Conservation (phyloP, 2,329 filamentous ascomycete species). For the Aspergillus awamori region DNA sequence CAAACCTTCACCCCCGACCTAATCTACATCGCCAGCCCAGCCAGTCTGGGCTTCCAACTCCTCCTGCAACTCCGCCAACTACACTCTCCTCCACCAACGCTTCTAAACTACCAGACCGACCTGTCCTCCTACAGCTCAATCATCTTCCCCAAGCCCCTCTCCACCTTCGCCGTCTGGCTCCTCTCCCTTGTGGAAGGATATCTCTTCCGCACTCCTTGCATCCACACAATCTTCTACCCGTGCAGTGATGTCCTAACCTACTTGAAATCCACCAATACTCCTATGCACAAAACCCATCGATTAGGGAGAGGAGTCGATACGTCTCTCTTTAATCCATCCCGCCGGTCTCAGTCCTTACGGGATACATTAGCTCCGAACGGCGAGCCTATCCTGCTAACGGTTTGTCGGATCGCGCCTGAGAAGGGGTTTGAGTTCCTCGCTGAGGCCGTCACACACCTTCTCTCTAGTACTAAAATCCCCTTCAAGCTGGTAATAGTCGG, state of each 20-base stretch:
- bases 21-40: slow-evolving; percentile 70
- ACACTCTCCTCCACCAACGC: slow-evolving; percentile 57
- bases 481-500: slow-evolving; percentile 71
- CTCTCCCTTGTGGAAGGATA: slow-evolving; percentile 67
- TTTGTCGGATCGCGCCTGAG: slow-evolving; percentile 68
- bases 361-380: slow-evolving; percentile 61
- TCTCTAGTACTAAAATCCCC: slow-evolving; percentile 53
- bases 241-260: slow-evolving; percentile 66
- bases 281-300: slow-evolving; percentile 57
- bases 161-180: slow-evolving; percentile 62
- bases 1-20: slow-evolving; percentile 68
- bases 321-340: slow-evolving; percentile 60
- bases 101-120: slow-evolving; percentile 74
- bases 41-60: slow-evolving; percentile 70
- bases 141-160: slow-evolving; percentile 66
- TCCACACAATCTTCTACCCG: slow-evolving; percentile 71
- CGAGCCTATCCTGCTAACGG: slow-evolving; percentile 67
- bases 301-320: slow-evolving; percentile 69
- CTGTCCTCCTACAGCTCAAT: slow-evolving; percentile 70
- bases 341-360: slow-evolving; percentile 57
- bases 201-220: slow-evolving; percentile 63
- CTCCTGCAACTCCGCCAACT: slow-evolving; percentile 69
- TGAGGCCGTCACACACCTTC: slow-evolving; percentile 57
- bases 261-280: slow-evolving; percentile 60
- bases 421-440: slow-evolving; percentile 72